Evolutionary conservation across 2,329 filamentous ascomycete species (phyloP).

Genomic region (Beauveria sp.): DNA sequence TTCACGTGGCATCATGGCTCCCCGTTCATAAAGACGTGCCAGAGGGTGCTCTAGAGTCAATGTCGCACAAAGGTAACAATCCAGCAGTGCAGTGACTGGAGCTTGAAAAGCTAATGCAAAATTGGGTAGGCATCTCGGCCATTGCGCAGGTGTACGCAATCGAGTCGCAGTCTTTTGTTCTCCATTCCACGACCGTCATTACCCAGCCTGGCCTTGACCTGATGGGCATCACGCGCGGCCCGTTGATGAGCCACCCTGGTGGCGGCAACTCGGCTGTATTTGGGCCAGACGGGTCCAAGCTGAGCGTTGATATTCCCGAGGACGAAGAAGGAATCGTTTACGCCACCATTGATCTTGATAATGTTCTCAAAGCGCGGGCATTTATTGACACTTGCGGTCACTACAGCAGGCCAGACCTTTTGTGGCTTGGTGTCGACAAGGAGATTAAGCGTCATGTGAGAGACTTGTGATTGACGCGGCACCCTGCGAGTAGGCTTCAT

Average conservation of each 20-base stretch:
- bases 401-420: slow-evolving; percentile 32
- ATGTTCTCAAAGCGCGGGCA: slow-evolving; percentile 30
- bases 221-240: not conserved
- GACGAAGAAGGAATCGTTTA: slow-evolving; percentile 38
- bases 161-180: not conserved
- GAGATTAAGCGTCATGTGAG: not conserved
- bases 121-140: not conserved
- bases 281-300: not conserved
- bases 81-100: not conserved
- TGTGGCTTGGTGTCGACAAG: slow-evolving; percentile 22
- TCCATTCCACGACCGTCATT: not conserved
- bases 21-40: slow-evolving; percentile 8
- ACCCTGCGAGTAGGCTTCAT: too few species aligned
- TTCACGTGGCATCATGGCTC: slow-evolving; percentile 44
- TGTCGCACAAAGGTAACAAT: not conserved
- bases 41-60: not conserved
- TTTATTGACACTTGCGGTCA: slow-evolving; percentile 31
- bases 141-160: not conserved
- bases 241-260: not conserved
- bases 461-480: not conserved
- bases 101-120: not conserved
- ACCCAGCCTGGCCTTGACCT: not conserved
- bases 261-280: not conserved
- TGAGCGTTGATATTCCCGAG: not conserved
- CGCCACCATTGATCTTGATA: slow-evolving; percentile 41